Conservation (phyloP, 2,329 filamentous ascomycete genomes). For the Fusarium annulatum region DNA sequence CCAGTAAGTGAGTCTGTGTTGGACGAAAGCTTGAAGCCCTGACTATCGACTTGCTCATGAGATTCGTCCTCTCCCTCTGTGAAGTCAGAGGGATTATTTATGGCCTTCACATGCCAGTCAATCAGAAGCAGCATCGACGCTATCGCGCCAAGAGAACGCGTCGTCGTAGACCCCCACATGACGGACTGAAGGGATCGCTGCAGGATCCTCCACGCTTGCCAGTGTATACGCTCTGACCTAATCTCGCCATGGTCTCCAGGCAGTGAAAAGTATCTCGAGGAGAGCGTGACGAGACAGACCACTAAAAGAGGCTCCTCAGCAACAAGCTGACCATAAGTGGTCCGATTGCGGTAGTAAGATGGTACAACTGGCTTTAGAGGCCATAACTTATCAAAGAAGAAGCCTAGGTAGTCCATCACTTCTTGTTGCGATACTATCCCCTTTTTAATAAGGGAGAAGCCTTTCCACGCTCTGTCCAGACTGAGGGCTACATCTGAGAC, state of each 20-base stretch:
- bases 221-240: conserved; percentile 28
- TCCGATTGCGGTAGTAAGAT: conserved; percentile 11
- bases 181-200: conserved; percentile 19
- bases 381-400: conserved; percentile 26
- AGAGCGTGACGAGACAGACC: conserved; percentile 18
- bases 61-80: conserved; percentile 29
- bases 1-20: conserved; percentile 9
- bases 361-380: conserved; percentile 26
- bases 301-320: conserved; percentile 23
- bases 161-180: conserved; percentile 28
- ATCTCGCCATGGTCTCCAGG: conserved; percentile 18
- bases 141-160: conserved; percentile 22
- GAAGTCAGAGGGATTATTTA: conserved; percentile 31
- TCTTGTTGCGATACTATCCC: conserved; percentile 24
- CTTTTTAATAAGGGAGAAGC: conserved; percentile 18
- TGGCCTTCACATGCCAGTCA: conserved; percentile 33
- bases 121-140: conserved; percentile 22
- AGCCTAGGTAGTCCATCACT: conserved; percentile 12
- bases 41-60: not conserved
- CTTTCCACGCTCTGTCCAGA: conserved; percentile 1
- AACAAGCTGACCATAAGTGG: not conserved
- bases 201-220: conserved; percentile 25
- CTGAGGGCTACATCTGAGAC: not conserved
- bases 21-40: not conserved
- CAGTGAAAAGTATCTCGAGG: conserved; percentile 18